Evolutionary conservation across 2,329 filamentous ascomycete genomes (phyloP).

Genomic region (Aspergillus tamarii): DNA sequence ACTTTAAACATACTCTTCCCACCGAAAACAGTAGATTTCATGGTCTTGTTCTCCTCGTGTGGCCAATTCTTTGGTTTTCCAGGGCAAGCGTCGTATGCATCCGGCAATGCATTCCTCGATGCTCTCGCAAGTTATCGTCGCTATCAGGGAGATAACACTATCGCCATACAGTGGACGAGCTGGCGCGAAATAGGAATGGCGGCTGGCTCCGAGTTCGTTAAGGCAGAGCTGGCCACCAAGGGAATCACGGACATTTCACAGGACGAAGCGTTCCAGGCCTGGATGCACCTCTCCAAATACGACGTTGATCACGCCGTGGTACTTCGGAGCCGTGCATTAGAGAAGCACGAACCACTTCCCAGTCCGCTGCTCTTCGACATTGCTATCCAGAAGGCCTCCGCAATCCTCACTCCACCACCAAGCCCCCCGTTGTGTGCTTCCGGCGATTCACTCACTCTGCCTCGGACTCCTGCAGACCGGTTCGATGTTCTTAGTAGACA

Average conservation of each 20-base stretch:
- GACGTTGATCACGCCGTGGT: conserved; percentile 47
- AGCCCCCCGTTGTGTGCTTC: background rate
- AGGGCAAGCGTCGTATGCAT: conserved; percentile 10
- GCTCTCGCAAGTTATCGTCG: conserved; percentile 11
- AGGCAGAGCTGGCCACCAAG: conserved; percentile 45
- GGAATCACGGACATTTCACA: conserved; percentile 48
- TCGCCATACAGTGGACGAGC: conserved; percentile 14
- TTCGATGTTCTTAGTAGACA: conserved; percentile 30
- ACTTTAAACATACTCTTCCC: conserved; percentile 9
- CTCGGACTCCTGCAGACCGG: conserved; percentile 32
- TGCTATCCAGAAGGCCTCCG: conserved; percentile 3
- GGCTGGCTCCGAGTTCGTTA: conserved; percentile 41
- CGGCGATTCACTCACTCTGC: conserved; percentile 3
- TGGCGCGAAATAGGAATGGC: conserved; percentile 14
- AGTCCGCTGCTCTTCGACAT: conserved; percentile 19
- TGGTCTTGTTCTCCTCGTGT: conserved; percentile 13
- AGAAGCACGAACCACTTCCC: conserved; percentile 33
- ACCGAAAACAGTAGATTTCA: conserved; percentile 9
- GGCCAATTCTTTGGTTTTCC: conserved; percentile 15
- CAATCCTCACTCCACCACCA: conserved; percentile 10
- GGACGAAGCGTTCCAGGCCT: conserved; percentile 49
- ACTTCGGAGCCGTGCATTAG: conserved; percentile 34
- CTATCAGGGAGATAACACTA: conserved; percentile 8
- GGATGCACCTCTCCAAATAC: conserved; percentile 41
- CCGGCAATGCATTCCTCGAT: conserved; percentile 13